Evolutionary conservation across 1,139 yeast genomes (phyloP), one percentile per base, ranked within the genome.

Genomic region (Geotrichum restrictum): DNA sequence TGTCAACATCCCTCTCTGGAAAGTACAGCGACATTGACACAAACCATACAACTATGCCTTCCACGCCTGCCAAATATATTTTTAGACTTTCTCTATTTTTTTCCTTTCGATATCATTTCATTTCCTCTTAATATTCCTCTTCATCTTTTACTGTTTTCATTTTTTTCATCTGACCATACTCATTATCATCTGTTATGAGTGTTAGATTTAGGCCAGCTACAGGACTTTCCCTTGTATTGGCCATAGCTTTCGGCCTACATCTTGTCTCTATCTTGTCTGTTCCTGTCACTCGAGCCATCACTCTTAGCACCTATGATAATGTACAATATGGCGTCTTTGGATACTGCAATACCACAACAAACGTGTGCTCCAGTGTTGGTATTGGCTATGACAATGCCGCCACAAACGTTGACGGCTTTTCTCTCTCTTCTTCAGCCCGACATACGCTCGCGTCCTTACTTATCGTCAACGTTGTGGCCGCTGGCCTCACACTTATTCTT

Each of bases 301-400:
- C 78, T 2, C 70, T 83, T 8, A 77, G 85, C 45, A 70, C 74
- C 27, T 76, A 73, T 58, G 73, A 74, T 22, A 80, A 76, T 49
- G 74, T 75, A 64, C 73, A 78, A 53, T 93, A 84, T 66, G 98
- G 98, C 5, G 88, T 88, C 1, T 87, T 91, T 73, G 98, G 98
- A 1, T 79, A 80, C 58, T 91, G 98, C 68, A 65, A 69, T 24
- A 60, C 66, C 8, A 64, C 66, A 27, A 64, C 72, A 2, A 65
- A 70, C 7, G 63, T 68, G 1, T 87, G 96, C 68, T 74, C 83
- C 0, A 49, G 59, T 0, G 72, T 76, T 0, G 67, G 76, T 1
- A 73, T 82, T 1, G 85, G 85, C 0, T 83, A 83, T 61, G 6
- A 11, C 11, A 11, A 27, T 18, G 57, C 69, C 47, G 62, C 62